These are phyloP conservation scores for Botrytis byssoidea DNA, from an alignment of 2,329 filamentous ascomycete species.

Conservation along the genomic window DNA sequence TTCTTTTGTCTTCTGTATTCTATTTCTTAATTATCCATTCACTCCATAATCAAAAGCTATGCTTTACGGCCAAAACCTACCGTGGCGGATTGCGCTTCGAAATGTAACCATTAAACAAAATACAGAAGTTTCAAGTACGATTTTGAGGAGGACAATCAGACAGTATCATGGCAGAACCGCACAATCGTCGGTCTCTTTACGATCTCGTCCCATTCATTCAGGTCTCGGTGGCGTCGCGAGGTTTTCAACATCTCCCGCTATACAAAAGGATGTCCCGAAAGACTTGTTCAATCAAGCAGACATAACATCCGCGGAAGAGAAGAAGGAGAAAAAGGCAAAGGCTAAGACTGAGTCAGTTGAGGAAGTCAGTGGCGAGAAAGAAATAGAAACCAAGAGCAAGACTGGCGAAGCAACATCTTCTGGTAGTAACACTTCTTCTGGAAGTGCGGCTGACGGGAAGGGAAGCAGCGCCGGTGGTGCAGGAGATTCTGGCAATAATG, in stretches of 20 bases:
- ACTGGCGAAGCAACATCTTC: slow-evolving; percentile 30
- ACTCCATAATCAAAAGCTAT: slow-evolving; percentile 42
- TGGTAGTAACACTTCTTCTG: slow-evolving; percentile 33
- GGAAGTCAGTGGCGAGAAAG: slow-evolving; percentile 47
- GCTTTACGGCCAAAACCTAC: slow-evolving; percentile 62
- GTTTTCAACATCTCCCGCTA: slow-evolving; percentile 50
- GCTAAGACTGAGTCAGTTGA: slow-evolving; percentile 37
- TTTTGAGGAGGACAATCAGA: slow-evolving; percentile 31
- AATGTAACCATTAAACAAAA: slow-evolving; percentile 27
- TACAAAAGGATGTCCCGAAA: slow-evolving; percentile 43
- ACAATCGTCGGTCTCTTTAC: slow-evolving; percentile 64
- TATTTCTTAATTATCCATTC: slow-evolving; percentile 3
- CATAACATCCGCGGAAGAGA: slow-evolving; percentile 45
- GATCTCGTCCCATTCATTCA: slow-evolving; percentile 57
- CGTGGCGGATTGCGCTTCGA: slow-evolving; percentile 59
- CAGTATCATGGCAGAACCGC: slow-evolving; percentile 49
- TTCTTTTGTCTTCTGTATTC: not conserved
- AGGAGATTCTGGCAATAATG: slow-evolving; percentile 43
- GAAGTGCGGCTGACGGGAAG: slow-evolving; percentile 32
- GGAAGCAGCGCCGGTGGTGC: slow-evolving; percentile 34
- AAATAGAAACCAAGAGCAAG: slow-evolving; percentile 41
- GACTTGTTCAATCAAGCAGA: slow-evolving; percentile 43
- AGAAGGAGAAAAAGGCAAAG: slow-evolving; percentile 31
- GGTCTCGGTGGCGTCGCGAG: slow-evolving; percentile 42
- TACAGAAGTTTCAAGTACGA: slow-evolving; percentile 26